Percentiles rank a stretch among this genome's conserved stretches.
These are phyloP conservation scores for Ceratobasidium papillatum DNA, from an alignment of 1,284 basidiomycete genomes.

Conservation along the genomic window DNA sequence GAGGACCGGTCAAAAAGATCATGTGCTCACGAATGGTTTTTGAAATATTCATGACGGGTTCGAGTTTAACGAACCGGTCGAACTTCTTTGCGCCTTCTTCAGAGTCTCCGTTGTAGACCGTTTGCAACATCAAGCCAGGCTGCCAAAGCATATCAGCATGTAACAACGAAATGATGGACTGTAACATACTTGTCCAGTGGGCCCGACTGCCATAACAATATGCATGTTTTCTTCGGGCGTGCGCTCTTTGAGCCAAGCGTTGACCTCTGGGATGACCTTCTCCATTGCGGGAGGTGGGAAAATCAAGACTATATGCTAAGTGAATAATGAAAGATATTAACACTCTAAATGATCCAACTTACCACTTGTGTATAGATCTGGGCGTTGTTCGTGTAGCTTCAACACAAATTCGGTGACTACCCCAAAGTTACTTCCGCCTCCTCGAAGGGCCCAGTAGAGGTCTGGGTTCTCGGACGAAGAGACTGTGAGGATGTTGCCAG, in stretches of 20 bases:
- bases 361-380: conserved; percentile 33
- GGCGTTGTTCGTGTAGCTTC: conserved; percentile 34
- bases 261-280: conserved; percentile 32
- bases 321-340: background rate
- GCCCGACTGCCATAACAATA: conserved; percentile 7
- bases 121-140: conserved; percentile 23
- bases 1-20: background rate
- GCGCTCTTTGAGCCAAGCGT: conserved; percentile 31
- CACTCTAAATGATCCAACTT: conserved; percentile 7
- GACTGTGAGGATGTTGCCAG: conserved; percentile 38
- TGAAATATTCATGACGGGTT: conserved; percentile 11
- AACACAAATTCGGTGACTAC: conserved; percentile 41
- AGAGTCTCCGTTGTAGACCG: conserved; percentile 6
- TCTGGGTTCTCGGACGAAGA: conserved; percentile 36
- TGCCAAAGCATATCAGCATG: background rate
- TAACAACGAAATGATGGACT: background rate
- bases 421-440: conserved; percentile 43
- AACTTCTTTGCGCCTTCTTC: conserved; percentile 34
- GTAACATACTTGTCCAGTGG: conserved; percentile 31
- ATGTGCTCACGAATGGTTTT: background rate
- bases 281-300: conserved; percentile 2
- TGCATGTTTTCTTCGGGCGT: conserved; percentile 9
- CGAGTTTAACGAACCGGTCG: conserved; percentile 36
- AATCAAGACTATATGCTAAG: conserved; percentile 8
- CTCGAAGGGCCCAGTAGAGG: conserved; percentile 41